Conservation (phyloP, 2,329 filamentous ascomycete species). For the Botryotinia convoluta region DNA sequence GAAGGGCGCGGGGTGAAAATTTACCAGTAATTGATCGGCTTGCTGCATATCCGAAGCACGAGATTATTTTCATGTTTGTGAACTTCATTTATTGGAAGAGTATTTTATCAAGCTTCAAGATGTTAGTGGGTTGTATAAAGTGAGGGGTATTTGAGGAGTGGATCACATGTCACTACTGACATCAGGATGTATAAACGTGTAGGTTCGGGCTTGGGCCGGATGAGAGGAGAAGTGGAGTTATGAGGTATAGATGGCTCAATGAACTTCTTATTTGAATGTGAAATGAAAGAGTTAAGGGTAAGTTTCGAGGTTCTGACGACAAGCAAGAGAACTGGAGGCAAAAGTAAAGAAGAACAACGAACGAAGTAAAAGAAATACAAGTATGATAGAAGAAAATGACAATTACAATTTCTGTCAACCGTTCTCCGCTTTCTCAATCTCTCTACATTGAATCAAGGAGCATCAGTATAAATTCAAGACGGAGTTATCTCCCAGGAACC, state of each 20-base stretch:
- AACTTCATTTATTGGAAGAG: not conserved
- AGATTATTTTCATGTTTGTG: not conserved
- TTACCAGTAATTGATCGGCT: not conserved
- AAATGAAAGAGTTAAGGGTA: no score
- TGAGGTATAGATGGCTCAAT: not conserved
- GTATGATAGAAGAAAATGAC: not conserved
- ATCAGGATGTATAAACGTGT: not conserved
- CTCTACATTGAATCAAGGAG: not conserved
- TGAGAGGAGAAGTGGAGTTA: no score
- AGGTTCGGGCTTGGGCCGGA: no score
- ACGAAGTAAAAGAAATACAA: no score
- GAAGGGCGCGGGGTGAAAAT: not conserved
- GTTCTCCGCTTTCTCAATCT: rapidly evolving
- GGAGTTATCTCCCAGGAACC: rapidly evolving
- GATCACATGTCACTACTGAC: not conserved
- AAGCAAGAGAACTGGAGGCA: no score
- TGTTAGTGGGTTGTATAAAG: rapidly evolving
- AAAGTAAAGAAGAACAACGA: no score
- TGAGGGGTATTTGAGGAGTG: not conserved
- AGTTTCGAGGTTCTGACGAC: no score
- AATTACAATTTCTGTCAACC: rapidly evolving
- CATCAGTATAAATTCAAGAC: not conserved
- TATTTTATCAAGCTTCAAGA: rapidly evolving
- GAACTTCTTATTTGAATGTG: not conserved
- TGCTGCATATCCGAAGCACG: not conserved